Conservation (phyloP, 1,139 yeast genomes). For the Scheffersomyces insectosa region DNA sequence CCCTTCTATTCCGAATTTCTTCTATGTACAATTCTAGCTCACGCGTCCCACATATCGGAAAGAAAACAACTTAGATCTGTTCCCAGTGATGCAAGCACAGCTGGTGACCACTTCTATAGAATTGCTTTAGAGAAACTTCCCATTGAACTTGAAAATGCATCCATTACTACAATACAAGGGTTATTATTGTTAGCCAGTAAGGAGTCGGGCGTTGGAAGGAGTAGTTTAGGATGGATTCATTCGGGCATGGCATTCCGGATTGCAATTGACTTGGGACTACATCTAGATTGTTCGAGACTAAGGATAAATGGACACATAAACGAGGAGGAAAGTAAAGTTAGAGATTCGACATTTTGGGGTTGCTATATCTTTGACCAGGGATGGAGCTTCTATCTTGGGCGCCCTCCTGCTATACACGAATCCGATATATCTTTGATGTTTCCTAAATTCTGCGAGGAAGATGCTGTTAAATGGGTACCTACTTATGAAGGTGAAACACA, state of each 20-base stretch:
- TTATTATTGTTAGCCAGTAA: constrained; percentile 10
- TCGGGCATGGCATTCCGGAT: constrained; percentile 13
- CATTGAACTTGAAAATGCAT: constrained; percentile 10
- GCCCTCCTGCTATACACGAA: constrained; percentile 11
- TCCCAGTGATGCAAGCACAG: constrained; percentile 3
- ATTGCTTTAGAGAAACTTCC: constrained; percentile 10
- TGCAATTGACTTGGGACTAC: constrained; percentile 12
- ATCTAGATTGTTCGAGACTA: constrained; percentile 7
- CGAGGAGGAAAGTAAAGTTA: constrained; percentile 9
- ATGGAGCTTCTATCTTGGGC: constrained; percentile 12
- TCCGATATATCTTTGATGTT: constrained; percentile 6
- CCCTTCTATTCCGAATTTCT: constrained; percentile 10
- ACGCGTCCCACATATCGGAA: constrained; percentile 9
- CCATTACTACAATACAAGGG: constrained; percentile 12
- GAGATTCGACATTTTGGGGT: constrained; percentile 13
- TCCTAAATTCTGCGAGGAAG: constrained; percentile 6
- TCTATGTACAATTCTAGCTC: constrained; percentile 8
- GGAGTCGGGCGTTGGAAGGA: constrained; percentile 11
- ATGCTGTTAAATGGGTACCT: constrained; percentile 6
- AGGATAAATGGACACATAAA: constrained; percentile 6
- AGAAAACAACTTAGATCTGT: constrained; percentile 1
- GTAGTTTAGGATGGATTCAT: constrained; percentile 12
- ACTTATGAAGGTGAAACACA: constrained; percentile 1
- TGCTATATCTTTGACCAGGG: constrained; percentile 13
- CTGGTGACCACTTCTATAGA: constrained; percentile 8